Base-by-base conservation (phyloP, 306 rosid species). In the Biancaea sappan region DNA sequence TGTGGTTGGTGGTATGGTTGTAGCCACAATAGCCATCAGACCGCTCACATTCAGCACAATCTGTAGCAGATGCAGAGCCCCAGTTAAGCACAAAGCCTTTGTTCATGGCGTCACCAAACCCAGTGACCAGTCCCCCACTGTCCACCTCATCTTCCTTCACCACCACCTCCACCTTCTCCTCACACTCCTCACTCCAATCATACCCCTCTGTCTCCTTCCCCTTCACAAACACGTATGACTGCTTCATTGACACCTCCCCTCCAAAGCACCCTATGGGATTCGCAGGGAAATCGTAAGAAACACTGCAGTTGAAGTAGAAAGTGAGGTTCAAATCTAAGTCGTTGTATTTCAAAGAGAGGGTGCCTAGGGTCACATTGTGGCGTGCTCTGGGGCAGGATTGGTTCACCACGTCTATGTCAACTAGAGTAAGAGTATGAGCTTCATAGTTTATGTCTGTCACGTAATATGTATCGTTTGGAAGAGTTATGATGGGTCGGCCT, bases 241-340 rank as follows among this genome's bases (percentile, higher is more conserved):
- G 29, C 65, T 60, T 70, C 24, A n/a, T n/a, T n/a, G 0, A 62
- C 0, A 13, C 13, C 10, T 44, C 40, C 29, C 54, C 2, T 0
- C 21, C 73, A 71, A 25, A n/a, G 43, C 88, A 84, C 65, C 26
- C n/a, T 37, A 84, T 81, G 0, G 40, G 40, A 4, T 56, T 14
- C n/a, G 18, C 28, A 34, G 0, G 1, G 48, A 34, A 1, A 73
- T 41, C 31, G 6, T 8, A 13, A 34, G 31, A 44, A 35, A 4
- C n/a, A 26, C 71, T 84, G 64, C 88, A 81, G 11, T 84, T 84
- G 73, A 84, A 84, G 64, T 65, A 81, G 76, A 84, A 84, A 81
- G 25, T 81, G 10, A 84, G 78, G 37, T 81, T 78, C 70, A 70
- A 0, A 77, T 81, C 79, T 31, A 58, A 8, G 6, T 31, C 0